Evolutionary conservation across 305 asterid genomes (phyloP).

Genomic region (Plantago rigida): DNA sequence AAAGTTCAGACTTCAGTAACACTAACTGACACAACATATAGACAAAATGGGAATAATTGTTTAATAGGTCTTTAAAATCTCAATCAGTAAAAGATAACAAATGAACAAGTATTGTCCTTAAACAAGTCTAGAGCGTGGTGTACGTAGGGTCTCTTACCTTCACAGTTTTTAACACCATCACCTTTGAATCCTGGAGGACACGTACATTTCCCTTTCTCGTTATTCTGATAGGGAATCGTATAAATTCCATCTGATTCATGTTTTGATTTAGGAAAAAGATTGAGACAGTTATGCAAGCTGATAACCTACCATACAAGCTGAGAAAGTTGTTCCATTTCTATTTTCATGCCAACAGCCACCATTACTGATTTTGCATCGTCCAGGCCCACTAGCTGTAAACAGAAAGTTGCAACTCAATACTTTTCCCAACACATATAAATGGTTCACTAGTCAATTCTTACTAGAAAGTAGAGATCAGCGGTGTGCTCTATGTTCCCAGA

Average conservation of each 20-base stretch:
- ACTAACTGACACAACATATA: background rate
- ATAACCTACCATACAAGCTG: constrained; percentile 74
- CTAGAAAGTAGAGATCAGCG: background rate
- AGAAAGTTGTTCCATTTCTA: constrained; percentile 51
- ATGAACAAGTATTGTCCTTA: no score
- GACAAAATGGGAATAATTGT: background rate
- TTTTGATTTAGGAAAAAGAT: constrained; percentile 15
- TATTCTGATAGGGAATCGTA: constrained; percentile 31
- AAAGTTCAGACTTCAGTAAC: background rate
- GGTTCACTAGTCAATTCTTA: background rate
- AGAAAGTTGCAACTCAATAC: constrained; percentile 24
- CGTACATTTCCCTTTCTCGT: constrained; percentile 38
- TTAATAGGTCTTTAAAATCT: no score
- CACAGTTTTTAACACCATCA: constrained; percentile 40
- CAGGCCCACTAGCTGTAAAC: constrained; percentile 84
- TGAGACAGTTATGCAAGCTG: constrained; percentile 14
- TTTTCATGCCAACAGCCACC: constrained; percentile 96
- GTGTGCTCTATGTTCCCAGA: background rate
- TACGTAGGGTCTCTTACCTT: constrained; percentile 30
- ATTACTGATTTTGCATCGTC: constrained; percentile 71
- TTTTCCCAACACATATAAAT: background rate
- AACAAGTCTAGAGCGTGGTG: background rate
- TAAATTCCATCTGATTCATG: constrained; percentile 8
- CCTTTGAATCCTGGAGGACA: constrained; percentile 49
- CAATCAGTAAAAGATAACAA: no score